A percentile compares a stretch with the other conserved stretches of the same genome.
Evolutionary conservation across 257 asterid species (phyloP).

Genomic region (Mitragyna speciosa): DNA sequence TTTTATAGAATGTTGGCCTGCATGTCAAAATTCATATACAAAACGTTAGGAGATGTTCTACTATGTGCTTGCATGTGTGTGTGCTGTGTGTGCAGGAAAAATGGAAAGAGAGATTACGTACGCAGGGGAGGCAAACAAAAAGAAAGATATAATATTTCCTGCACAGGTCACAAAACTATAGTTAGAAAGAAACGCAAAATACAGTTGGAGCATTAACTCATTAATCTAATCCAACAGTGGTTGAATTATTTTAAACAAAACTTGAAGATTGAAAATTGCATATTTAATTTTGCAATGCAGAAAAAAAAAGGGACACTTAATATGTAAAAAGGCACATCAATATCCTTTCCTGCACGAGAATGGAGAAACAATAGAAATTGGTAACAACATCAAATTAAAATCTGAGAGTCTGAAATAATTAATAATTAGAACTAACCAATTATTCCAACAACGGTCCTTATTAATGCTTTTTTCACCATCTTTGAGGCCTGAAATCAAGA

Average conservation of each 20-base stretch:
- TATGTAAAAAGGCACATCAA: too few relatives aligned
- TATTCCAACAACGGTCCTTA: background rate
- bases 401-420: too few relatives aligned
- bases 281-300: too few relatives aligned
- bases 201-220: too few relatives aligned
- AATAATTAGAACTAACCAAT: background rate
- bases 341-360: too few relatives aligned
- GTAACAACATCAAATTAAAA: too few relatives aligned
- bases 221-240: too few relatives aligned
- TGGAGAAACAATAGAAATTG: too few relatives aligned
- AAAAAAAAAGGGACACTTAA: too few relatives aligned
- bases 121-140: slow-evolving; percentile 4
- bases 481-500: background rate
- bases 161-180: background rate
- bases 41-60: background rate
- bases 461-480: background rate
- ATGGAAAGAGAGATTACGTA: background rate
- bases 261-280: too few relatives aligned
- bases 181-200: too few relatives aligned
- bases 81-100: background rate
- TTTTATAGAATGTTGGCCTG: slow-evolving; percentile 62
- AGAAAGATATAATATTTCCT: slow-evolving; percentile 16
- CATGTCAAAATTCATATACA: slow-evolving; percentile 3
- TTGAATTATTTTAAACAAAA: too few relatives aligned
- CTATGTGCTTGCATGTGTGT: background rate